Evolutionary conservation across 495 filamentous ascomycete genomes (phyloP).

Genomic region (Penicillium cataractarum): DNA sequence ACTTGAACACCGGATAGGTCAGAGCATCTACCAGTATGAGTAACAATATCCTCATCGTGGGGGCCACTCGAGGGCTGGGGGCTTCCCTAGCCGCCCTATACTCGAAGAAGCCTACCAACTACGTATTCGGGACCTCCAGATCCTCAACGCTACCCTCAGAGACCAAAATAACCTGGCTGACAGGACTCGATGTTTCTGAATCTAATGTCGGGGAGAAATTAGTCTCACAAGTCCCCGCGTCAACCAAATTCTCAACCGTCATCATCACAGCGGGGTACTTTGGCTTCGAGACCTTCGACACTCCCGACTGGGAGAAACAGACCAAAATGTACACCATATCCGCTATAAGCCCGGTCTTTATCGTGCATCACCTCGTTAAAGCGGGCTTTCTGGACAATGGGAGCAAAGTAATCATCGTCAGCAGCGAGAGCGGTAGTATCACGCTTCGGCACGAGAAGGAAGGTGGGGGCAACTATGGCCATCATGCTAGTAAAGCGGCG

Average conservation of each 20-base stretch:
- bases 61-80: constrained; percentile 69
- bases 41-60: constrained; percentile 61
- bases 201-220: constrained; percentile 58
- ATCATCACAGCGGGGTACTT: constrained; percentile 74
- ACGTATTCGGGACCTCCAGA: constrained; percentile 64
- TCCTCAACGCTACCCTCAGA: constrained; percentile 40
- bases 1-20: background rate
- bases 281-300: constrained; percentile 61
- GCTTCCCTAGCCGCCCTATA: constrained; percentile 63
- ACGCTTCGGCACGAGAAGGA: constrained; percentile 66
- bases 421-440: constrained; percentile 70
- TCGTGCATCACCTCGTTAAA: constrained; percentile 63
- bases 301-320: constrained; percentile 67
- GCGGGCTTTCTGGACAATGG: constrained; percentile 51
- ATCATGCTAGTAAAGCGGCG: constrained; percentile 73
- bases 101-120: constrained; percentile 45
- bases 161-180: constrained; percentile 50
- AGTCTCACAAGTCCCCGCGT: constrained; percentile 45
- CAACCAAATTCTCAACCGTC: constrained; percentile 54
- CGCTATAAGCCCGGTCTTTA: constrained; percentile 66
- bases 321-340: constrained; percentile 72
- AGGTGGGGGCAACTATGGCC: constrained; percentile 72
- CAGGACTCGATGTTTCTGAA: constrained; percentile 58
- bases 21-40: constrained; percentile 23
- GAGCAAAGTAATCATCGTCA: constrained; percentile 67